Conservation (phyloP, 805 yeast genomes). For the Kuraishia molischiana region DNA sequence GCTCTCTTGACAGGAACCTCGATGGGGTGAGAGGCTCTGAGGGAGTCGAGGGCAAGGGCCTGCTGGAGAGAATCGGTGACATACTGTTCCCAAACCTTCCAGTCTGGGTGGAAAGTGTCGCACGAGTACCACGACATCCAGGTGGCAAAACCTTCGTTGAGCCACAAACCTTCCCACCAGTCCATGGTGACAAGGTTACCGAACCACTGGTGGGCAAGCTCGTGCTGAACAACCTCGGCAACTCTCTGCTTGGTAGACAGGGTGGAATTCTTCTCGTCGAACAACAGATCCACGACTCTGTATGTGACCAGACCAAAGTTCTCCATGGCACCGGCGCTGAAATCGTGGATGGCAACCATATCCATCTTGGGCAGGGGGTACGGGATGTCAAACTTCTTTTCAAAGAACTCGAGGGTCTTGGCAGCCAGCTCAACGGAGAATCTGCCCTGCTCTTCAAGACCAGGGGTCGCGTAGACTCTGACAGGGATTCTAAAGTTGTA, state of each 20-base stretch:
- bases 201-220: slow-evolving; percentile 88
- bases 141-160: slow-evolving; percentile 84
- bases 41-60: slow-evolving; percentile 66
- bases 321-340: slow-evolving; percentile 86
- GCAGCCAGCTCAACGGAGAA: slow-evolving; percentile 71
- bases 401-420: slow-evolving; percentile 65
- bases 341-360: slow-evolving; percentile 75
- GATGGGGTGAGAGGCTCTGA: slow-evolving; percentile 79
- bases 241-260: slow-evolving; percentile 60
- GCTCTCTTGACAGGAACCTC: slow-evolving; percentile 76
- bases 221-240: slow-evolving; percentile 82
- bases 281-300: slow-evolving; percentile 64
- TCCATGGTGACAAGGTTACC: slow-evolving; percentile 88
- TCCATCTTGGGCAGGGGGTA: slow-evolving; percentile 72
- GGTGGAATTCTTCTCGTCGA: slow-evolving; percentile 64
- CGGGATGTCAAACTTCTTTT: slow-evolving; percentile 60
- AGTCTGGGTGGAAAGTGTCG: slow-evolving; percentile 66
- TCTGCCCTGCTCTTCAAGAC: slow-evolving; percentile 59
- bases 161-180: slow-evolving; percentile 88
- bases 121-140: slow-evolving; percentile 88
- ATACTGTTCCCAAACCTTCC: slow-evolving; percentile 83
- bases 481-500: slow-evolving; percentile 61
- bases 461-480: slow-evolving; percentile 74
- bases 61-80: slow-evolving; percentile 69
- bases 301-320: slow-evolving; percentile 77